Base-by-base conservation (phyloP, 2,329 filamentous ascomycete species). In the Penicillium rolfsii region DNA sequence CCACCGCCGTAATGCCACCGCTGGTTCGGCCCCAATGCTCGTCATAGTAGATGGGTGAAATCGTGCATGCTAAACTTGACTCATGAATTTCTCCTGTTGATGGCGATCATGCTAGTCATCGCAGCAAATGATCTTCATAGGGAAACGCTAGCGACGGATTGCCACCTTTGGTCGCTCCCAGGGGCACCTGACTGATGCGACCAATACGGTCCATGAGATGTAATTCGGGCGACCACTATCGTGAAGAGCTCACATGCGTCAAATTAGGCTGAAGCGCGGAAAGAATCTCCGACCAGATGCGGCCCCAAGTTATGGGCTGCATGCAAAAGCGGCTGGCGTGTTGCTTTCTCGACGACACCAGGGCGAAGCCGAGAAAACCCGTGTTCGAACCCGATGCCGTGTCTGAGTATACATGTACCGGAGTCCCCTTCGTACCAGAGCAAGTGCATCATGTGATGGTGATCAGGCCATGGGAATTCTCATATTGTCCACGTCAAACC, bases 261-360 rank as follows among this genome's bases (percentile, higher is more conserved):
- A 16, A n/a, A 30, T 8, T 16, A 48, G 2, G 26, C 45, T 30
- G 11, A 48, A 30, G 6, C 3, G 11, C n/a, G 16, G 14, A 48
- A n/a, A 48, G 45, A 48, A 48, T 48, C 45, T 48, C 26, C 45
- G 45, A 11, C n/a, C 45, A 30, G 45, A 48, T 48, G 26, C 14
- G 2, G 26, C 26, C 5, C 45, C 45, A n/a, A 48, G 45, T n/a
- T 30, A 30, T n/a, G 45, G 45, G 3, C 14, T 48, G 14, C 45
- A 48, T 48, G 45, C 45, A 1, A 48, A 48, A 26, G 45, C 45
- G 5, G 45, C 45, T 2, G 45, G 45, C 14, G 45, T 30, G 45
- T 14, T 48, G 14, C 45, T 48, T 30, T 48, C 45, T 26, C 45
- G 45, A 5, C 7, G 45, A 48, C 6, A 19, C 12, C 26, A 16